phyloP scores from a whole-genome alignment of 352 stramenopile species.

The Globisporangium middletonii region DNA sequence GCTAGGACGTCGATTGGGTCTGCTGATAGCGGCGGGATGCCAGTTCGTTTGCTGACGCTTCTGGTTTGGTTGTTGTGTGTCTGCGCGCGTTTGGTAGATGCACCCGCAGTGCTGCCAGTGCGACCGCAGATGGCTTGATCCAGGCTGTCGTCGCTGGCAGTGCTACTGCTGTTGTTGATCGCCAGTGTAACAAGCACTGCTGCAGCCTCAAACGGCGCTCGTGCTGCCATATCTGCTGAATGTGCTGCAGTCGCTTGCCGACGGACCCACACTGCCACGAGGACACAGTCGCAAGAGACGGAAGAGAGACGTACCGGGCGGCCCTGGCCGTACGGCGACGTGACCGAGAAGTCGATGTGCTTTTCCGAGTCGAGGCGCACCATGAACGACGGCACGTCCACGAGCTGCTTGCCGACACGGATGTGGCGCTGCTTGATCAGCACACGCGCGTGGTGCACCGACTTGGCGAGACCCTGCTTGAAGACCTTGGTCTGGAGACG shows the following conservation, averaged over 20 bases:
- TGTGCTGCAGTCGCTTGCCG: background rate
- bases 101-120: no score
- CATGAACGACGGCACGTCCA: constrained; percentile 99
- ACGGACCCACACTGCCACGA: background rate
- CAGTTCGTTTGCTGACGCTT: background rate
- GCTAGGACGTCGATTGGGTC: background rate
- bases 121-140: no score
- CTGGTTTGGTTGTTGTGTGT: background rate
- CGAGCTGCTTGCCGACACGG: constrained; percentile 97
- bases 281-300: background rate
- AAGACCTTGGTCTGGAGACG: constrained; percentile 98
- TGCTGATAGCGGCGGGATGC: background rate
- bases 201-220: background rate
- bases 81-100: background rate
- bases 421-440: constrained; percentile 99
- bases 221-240: background rate
- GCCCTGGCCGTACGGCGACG: constrained; percentile 97
- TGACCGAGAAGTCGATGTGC: constrained; percentile 99
- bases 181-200: background rate
- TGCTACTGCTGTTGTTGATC: background rate
- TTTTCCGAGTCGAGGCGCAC: constrained; percentile 98
- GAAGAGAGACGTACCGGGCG: constrained; percentile 51
- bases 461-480: constrained; percentile 99
- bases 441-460: constrained; percentile 98
- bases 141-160: background rate